Conservation (phyloP, 768 basidiomycete species). For the Amanita molliuscula region DNA sequence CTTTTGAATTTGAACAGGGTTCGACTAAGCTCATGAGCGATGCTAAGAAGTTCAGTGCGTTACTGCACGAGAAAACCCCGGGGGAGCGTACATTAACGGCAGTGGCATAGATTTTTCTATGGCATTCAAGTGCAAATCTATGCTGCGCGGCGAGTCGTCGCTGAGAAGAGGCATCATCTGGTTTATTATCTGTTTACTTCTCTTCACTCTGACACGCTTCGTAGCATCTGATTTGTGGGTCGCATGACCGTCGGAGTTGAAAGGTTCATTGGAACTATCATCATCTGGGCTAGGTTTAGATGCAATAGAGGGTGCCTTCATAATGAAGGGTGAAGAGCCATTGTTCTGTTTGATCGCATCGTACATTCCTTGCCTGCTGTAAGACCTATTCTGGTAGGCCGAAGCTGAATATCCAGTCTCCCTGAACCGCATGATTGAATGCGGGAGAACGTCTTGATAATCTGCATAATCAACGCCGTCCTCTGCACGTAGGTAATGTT, state of each 20-base stretch:
- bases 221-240: slow-evolving; percentile 33
- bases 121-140: slow-evolving; percentile 51
- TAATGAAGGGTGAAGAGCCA: not conserved
- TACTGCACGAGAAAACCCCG: not conserved
- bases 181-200: slow-evolving; percentile 48
- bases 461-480: slow-evolving; percentile 67
- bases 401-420: slow-evolving; percentile 29
- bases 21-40: slow-evolving; percentile 72
- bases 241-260: not conserved
- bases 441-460: slow-evolving; percentile 55
- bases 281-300: slow-evolving; percentile 19
- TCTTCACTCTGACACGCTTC: slow-evolving; percentile 60
- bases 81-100: slow-evolving; percentile 55
- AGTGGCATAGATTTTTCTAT: slow-evolving; percentile 63
- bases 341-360: not conserved
- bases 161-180: slow-evolving; percentile 54
- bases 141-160: slow-evolving; percentile 36
- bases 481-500: slow-evolving; percentile 80
- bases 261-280: slow-evolving; percentile 7
- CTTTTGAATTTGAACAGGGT: slow-evolving; percentile 65
- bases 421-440: slow-evolving; percentile 41
- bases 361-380: slow-evolving; percentile 1
- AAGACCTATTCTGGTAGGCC: not conserved
- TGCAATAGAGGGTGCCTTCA: slow-evolving; percentile 7
- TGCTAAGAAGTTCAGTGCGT: slow-evolving; percentile 27